Evolutionary conservation across 106 monocot species (phyloP).

Genomic region (Dendrobium nobile): DNA sequence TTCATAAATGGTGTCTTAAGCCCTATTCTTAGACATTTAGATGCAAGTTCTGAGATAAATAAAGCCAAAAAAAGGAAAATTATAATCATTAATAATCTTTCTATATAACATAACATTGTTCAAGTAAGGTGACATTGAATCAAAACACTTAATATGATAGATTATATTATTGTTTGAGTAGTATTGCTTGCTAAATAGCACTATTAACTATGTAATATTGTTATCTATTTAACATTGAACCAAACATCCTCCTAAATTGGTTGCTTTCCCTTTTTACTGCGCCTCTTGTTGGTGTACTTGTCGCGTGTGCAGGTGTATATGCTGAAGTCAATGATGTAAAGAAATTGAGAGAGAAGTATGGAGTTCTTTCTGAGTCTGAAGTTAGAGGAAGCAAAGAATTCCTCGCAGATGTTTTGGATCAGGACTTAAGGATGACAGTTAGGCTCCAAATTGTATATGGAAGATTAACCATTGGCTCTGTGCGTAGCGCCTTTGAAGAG

Average conservation of each 20-base stretch:
- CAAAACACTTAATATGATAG: background rate
- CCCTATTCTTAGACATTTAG: too few relatives aligned
- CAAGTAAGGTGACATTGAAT: background rate
- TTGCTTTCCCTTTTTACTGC: background rate
- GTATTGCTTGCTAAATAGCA: background rate
- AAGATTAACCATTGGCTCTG: conserved; percentile 75
- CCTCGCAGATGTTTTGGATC: conserved; percentile 51
- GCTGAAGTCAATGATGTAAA: conserved; percentile 65
- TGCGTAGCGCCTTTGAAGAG: conserved; percentile 85
- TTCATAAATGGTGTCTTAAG: too few relatives aligned
- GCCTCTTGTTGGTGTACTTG: background rate
- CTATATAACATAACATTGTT: background rate
- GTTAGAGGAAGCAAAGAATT: conserved; percentile 50
- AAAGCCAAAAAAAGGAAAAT: too few relatives aligned
- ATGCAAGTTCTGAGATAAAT: too few relatives aligned
- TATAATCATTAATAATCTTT: background rate
- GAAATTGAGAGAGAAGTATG: conserved; percentile 45
- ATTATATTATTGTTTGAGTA: background rate
- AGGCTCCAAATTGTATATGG: conserved; percentile 90
- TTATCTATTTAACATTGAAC: background rate
- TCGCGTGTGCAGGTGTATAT: conserved; percentile 57
- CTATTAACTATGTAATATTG: background rate
- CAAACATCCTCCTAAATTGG: background rate
- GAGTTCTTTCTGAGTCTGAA: conserved; percentile 29
- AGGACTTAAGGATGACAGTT: conserved; percentile 69